Evolutionary conservation across 345 rosid genomes (phyloP), one percentile per base, ranked within the genome.

Genomic region (Microthlaspi erraticum): DNA sequence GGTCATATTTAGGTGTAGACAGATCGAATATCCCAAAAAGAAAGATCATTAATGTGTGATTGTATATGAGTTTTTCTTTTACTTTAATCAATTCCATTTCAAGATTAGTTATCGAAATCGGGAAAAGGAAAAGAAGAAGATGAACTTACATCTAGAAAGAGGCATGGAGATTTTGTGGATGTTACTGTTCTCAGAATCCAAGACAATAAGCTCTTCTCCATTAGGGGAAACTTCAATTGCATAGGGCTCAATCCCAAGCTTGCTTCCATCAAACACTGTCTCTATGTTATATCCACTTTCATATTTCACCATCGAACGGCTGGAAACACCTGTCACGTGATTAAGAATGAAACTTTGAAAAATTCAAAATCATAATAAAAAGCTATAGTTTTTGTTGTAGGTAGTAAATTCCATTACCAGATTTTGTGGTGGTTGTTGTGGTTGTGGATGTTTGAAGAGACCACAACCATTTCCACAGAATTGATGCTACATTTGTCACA

Each of bases 211-310:
- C 72, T 90, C 98, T 62, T 92, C 98, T 61, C 78, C 80, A 70
- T 42, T 70, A 1, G 88, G 80, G 38, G 95, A 86, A 60, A 90
- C 84, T 66, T 82, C 83, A 64, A 95, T 77, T 13, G 94, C 81
- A 63, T 84, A 80, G 3, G 98, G 98, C 42, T 92, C 98, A 37
- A 95, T 85, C 75, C 98, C 99, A 76, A 85, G 81, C 74, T 90
- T 92, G 68, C 89, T 87, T 75, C 99, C 99, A 79, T 95, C 99
- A 75, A 95, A 86, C 58, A 95, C 96, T 3, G 99, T 95, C 85
- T 95, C 99, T 75, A 95, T 96, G 9, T 79, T 81, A 72, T 92
- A 95, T 23, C 99, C 98, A 75, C 88, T 74, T 79, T 95, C 99
- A 60, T 90, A 95, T 81, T 87, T 95, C 86, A 95, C 85, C 96